phyloP scores from a whole-genome alignment of 2,329 filamentous ascomycete species.

The Colletotrichum lupini region DNA sequence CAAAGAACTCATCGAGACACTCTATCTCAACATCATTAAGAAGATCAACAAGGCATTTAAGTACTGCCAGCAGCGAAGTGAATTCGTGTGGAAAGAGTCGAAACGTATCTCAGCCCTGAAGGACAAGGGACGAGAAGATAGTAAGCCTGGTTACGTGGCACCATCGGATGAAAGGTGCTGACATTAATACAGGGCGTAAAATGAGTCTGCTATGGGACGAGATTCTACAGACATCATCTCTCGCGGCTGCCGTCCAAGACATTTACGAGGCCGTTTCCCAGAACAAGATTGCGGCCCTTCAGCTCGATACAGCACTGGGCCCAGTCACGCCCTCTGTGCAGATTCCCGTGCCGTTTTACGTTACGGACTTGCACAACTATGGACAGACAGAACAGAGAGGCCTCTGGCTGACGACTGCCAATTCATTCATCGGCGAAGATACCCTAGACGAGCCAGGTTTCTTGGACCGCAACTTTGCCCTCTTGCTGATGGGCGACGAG shows the following conservation, averaged over 20 bases:
- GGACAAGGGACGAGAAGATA: constrained; percentile 80
- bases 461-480: constrained; percentile 86
- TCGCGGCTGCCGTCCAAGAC: constrained; percentile 85
- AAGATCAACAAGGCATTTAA: constrained; percentile 94
- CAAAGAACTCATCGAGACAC: constrained; percentile 76
- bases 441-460: constrained; percentile 73
- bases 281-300: constrained; percentile 87
- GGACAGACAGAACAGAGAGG: constrained; percentile 78
- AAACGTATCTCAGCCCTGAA: constrained; percentile 85
- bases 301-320: constrained; percentile 73
- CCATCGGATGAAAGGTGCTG: constrained; percentile 6
- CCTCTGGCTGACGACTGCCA: constrained; percentile 88
- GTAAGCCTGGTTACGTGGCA: constrained; percentile 43
- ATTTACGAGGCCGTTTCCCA: constrained; percentile 84
- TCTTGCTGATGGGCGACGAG: constrained; percentile 87
- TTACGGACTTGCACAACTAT: constrained; percentile 77
- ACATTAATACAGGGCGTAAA: constrained; percentile 56
- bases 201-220: constrained; percentile 77
- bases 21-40: constrained; percentile 90
- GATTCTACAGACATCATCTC: constrained; percentile 77
- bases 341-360: constrained; percentile 74
- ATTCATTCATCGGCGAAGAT: constrained; percentile 77
- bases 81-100: constrained; percentile 93
- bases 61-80: constrained; percentile 88
- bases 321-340: constrained; percentile 71